phyloP scores from a whole-genome alignment of 2,329 filamentous ascomycete species.

The Ascochyta clinopodiicola region DNA sequence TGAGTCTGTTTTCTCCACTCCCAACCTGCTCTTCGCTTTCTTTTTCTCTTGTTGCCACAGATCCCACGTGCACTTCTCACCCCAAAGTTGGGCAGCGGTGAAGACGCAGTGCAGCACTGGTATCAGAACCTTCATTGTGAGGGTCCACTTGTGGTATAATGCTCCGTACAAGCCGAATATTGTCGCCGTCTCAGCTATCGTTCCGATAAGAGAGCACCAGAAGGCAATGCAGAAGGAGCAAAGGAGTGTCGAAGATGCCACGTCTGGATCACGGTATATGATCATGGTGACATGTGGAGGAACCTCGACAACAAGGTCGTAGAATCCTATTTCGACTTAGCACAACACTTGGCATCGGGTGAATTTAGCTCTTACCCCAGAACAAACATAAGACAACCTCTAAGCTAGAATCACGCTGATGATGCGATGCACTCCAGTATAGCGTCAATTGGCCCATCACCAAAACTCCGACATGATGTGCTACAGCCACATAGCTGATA shows the following conservation, averaged over 20 bases:
- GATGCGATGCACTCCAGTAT: slow-evolving; percentile 13
- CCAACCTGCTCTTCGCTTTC: neutral
- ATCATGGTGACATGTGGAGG: slow-evolving; percentile 17
- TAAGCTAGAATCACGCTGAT: slow-evolving; percentile 7
- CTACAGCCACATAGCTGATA: slow-evolving; percentile 12
- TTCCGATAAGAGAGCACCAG: slow-evolving; percentile 12
- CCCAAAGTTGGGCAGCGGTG: slow-evolving; percentile 15
- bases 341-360: neutral
- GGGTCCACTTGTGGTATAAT: slow-evolving; percentile 9
- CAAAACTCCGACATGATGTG: slow-evolving; percentile 15
- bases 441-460: slow-evolving; percentile 17
- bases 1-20: too few species aligned
- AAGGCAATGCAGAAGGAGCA: slow-evolving; percentile 10
- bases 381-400: slow-evolving; percentile 10
- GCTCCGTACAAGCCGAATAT: slow-evolving; percentile 11
- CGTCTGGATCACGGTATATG: slow-evolving; percentile 12
- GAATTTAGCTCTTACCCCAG: slow-evolving; percentile 2
- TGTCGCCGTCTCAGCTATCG: slow-evolving; percentile 12
- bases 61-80: slow-evolving; percentile 16
- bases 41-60: slow-evolving; percentile 12
- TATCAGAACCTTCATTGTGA: slow-evolving; percentile 15
- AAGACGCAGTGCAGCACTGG: slow-evolving; percentile 14
- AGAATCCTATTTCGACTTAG: slow-evolving; percentile 1
- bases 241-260: neutral
- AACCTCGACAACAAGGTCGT: slow-evolving; percentile 16